Evolutionary conservation across 257 asterid genomes (phyloP).

Genomic region (Primulina eburnea): DNA sequence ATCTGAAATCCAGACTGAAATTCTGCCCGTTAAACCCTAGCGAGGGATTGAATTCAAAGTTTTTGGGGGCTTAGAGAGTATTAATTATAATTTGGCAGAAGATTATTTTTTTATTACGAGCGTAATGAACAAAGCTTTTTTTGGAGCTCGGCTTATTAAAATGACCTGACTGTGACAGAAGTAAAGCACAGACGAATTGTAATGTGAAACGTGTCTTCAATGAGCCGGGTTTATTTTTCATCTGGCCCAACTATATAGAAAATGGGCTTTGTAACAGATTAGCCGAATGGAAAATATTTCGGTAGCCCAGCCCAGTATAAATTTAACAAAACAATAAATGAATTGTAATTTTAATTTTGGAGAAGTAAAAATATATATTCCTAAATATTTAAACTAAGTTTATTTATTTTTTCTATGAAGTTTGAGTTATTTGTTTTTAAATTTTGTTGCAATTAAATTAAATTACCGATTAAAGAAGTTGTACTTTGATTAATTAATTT

Average conservation of each 20-base stretch:
- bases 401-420: too few relatives aligned
- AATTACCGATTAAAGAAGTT: too few relatives aligned
- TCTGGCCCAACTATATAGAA: neutral
- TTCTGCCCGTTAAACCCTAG: neutral
- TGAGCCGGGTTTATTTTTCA: neutral
- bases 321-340: too few relatives aligned
- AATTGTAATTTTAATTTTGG: too few relatives aligned
- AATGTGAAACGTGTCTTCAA: neutral
- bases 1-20: conserved; percentile 5
- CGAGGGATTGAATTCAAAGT: neutral
- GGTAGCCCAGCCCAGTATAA: neutral
- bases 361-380: too few relatives aligned
- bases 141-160: neutral
- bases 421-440: too few relatives aligned
- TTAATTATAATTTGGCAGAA: conserved; percentile 16
- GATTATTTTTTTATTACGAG: conserved; percentile 21
- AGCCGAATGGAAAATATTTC: neutral
- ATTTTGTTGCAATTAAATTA: too few relatives aligned
- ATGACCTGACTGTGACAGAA: conserved; percentile 2
- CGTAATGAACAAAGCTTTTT: conserved; percentile 20
- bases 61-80: conserved; percentile 3
- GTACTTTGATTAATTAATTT: too few relatives aligned
- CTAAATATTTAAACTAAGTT: too few relatives aligned
- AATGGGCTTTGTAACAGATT: neutral
- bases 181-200: neutral